Base-by-base conservation (phyloP, 129 eudicot species). In the Tagetes erecta region DNA sequence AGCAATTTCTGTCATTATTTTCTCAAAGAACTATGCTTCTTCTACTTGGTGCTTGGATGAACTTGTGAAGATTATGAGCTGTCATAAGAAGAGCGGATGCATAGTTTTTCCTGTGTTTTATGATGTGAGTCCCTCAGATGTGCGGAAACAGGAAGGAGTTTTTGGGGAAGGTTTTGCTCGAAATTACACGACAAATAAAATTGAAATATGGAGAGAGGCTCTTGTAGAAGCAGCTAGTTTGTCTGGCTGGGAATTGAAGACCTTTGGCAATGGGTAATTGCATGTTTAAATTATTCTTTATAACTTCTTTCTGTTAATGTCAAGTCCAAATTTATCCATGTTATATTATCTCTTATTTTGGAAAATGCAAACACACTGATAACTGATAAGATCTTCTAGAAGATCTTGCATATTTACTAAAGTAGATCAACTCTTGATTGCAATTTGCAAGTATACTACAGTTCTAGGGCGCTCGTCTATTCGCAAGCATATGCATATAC, bases 201-300 rank as follows among this genome's bases (percentile, higher is more conserved):
- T 65, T 36, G 5, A 14, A 31, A 66, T 33, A 37, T 76, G 80
- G 80, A 65, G 72, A 45, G 38, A 8, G 27, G 80, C 64, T 4
- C 73, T 76, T 47, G 30, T 14, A 8, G 46, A 76, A 14, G 73
- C 73, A 10, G 65, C 73, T 50, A 46, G 66, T 50, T 30, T 44
- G 12, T 66, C 80, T 3, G 78, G 78, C 7, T 62, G 68, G 55
- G 57, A 62, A 57, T 20, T 34, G 52, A 62, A 73, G 56, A 73
- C 33, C 4, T 5, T 60, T 59, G 68, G 69, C 3, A 46, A 72
- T 42, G 77, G 77, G 77, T 72, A 72, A 72, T 40, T 44, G 27
- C 7, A 7, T 67, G 56, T 44, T 42, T 5, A 44, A n/a, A 44
- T 50, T 11, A 50, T 50, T 50, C 56, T 2, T 50, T 50, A n/a